phyloP scores from a whole-genome alignment of 805 yeast genomes.

The Crinitomyces ghanaensis region DNA sequence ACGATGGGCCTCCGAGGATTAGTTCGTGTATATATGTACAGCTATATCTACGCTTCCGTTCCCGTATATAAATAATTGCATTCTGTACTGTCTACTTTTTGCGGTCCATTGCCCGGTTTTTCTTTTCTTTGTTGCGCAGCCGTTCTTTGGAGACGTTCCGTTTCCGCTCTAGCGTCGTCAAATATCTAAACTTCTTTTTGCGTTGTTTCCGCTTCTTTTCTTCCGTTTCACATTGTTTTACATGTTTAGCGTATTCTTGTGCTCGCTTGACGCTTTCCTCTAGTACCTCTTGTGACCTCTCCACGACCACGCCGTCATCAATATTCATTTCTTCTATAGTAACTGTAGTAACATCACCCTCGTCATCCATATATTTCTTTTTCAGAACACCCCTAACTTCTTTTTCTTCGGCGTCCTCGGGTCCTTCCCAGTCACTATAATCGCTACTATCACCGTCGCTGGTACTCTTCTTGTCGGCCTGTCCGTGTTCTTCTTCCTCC shows the following conservation, averaged over 20 bases:
- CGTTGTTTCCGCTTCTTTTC: slow-evolving; percentile 13
- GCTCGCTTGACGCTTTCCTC: slow-evolving; percentile 70
- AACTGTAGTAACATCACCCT: slow-evolving; percentile 34
- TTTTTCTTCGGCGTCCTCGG: slow-evolving; percentile 11
- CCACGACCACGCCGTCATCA: slow-evolving; percentile 61
- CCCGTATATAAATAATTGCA: too few species aligned
- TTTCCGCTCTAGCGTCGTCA: slow-evolving; percentile 70
- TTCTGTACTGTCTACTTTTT: too few species aligned
- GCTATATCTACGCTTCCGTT: too few species aligned
- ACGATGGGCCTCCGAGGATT: too few species aligned
- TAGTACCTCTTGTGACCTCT: slow-evolving; percentile 55
- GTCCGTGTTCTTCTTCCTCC: slow-evolving; percentile 21
- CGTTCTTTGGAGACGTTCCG: slow-evolving; percentile 37
- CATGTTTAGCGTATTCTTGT: slow-evolving; percentile 65
- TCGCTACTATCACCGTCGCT: slow-evolving; percentile 29
- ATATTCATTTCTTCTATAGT: slow-evolving; percentile 40
- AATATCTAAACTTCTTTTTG: slow-evolving; percentile 75
- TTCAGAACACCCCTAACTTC: slow-evolving; percentile 32
- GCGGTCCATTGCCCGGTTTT: too few species aligned
- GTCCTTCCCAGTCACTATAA: slow-evolving; percentile 29
- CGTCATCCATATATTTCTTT: slow-evolving; percentile 33
- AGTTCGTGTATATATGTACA: too few species aligned
- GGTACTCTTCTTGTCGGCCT: slow-evolving; percentile 14
- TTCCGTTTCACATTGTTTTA: slow-evolving; percentile 24
- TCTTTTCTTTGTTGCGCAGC: slow-evolving; percentile 26